Conservation (phyloP, 805 yeast species). For the Metschnikowia cerradonensis region DNA sequence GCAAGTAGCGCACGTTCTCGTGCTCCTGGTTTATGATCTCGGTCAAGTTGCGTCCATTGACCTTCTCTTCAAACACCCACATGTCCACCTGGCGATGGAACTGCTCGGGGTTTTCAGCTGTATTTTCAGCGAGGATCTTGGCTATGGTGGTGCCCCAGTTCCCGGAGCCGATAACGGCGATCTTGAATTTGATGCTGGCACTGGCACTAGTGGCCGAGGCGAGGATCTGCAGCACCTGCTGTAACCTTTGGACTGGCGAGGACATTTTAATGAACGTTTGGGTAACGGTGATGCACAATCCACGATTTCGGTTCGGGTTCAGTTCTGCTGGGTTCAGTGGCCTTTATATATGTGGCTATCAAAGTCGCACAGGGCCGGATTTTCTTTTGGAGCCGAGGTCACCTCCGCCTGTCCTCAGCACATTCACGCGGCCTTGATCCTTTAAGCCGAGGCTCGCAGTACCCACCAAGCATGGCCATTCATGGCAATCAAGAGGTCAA, state of each 20-base stretch:
- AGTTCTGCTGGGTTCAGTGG: not conserved
- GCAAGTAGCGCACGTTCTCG: constrained; percentile 92
- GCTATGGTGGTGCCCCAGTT: constrained; percentile 99
- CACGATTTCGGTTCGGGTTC: not conserved
- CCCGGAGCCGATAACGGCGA: constrained; percentile 77
- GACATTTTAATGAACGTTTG: constrained; percentile 6
- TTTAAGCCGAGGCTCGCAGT: constrained; percentile 2
- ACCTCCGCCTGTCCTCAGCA: not conserved
- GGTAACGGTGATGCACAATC: not conserved
- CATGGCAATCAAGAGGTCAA: too few species aligned
- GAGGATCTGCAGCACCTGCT: constrained; percentile 17
- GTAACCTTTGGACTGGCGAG: constrained; percentile 17
- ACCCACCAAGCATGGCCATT: too few species aligned
- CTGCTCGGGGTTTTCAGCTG: constrained; percentile 63
- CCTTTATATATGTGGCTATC: not conserved
- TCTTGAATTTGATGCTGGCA: constrained; percentile 28
- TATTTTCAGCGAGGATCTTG: constrained; percentile 88
- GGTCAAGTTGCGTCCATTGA: constrained; percentile 76
- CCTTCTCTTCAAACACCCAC: constrained; percentile 94
- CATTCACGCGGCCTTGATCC: not conserved
- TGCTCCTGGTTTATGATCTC: constrained; percentile 87
- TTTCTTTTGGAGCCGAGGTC: not conserved
- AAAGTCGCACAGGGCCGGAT: not conserved
- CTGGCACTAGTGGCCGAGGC: constrained; percentile 11
- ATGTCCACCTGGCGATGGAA: constrained; percentile 75